Base-by-base conservation (phyloP, 1,284 basidiomycete species). In the Moesziomyces parantarcticus region DNA sequence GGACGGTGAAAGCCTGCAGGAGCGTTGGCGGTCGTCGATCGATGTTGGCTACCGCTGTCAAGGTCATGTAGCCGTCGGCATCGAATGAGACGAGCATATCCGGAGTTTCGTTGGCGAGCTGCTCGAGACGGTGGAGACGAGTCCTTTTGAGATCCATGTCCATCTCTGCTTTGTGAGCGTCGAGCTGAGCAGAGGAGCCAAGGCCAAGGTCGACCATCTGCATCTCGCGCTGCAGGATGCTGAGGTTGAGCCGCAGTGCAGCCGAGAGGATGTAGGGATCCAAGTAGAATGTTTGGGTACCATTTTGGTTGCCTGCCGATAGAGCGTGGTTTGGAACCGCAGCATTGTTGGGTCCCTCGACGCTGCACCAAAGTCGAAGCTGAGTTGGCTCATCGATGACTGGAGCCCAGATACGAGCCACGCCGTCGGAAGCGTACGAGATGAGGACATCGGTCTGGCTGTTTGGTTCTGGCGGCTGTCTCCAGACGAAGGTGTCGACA, bases 301-400 rank as follows among this genome's bases (percentile, higher is more conserved):
- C 6, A 14, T 39, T 2, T 16, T 18, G 14, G 14, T 14, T 39
- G 36, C 4, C 29, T 26, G 25, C 48, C 1, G 45, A 16, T 5
- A n/a, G 23, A 11, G 21, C 40, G 20, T 40, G 25, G 18, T 32
- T 13, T 4, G n/a, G 13, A 43, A 20, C 10, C 21, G 32, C 4
- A 20, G 29, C 36, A 22, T 48, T 29, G 9, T 22, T 20, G 5
- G 54, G 39, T 9, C 42, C 29, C 39, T 65, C 60, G 40, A 78
- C 60, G 50, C 61, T 65, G 40, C 66, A 64, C 63, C 70, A 76
- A 3, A 79, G 68, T 32, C 66, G 70, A n/a, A 80, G 61, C 16
- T 64, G 59, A 3, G 68, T 50, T 4, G 76, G 76, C 20, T 80
- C 68, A 45, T 80, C 78, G 41, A 80, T 77, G 48, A 78, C 76